phyloP scores from a whole-genome alignment of 495 filamentous ascomycete species.

The Xylaria scruposa region DNA sequence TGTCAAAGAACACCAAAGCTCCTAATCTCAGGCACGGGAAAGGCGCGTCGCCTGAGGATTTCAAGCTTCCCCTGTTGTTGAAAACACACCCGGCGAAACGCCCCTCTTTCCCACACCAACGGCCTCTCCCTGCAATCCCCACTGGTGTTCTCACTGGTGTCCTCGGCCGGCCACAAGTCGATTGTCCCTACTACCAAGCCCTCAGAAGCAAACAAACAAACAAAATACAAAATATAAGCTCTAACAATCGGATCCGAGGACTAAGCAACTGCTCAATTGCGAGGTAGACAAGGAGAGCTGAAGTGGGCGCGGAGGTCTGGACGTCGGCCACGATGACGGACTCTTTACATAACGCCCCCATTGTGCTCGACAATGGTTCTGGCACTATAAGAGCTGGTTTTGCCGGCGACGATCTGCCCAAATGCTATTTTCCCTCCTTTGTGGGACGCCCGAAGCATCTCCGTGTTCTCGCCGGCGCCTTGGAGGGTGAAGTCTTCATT shows the following conservation, averaged over 20 bases:
- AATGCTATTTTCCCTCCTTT: conserved; percentile 97
- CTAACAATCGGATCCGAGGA: neutral
- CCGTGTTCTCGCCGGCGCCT: conserved; percentile 91
- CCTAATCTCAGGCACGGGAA: conserved; percentile 35
- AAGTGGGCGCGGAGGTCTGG: conserved; percentile 20
- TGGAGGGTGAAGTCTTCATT: conserved; percentile 98
- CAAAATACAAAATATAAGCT: neutral
- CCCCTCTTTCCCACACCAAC: conserved; percentile 11
- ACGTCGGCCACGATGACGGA: conserved; percentile 69
- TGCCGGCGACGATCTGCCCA: conserved; percentile 92
- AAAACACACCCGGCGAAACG: neutral
- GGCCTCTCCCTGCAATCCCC: neutral
- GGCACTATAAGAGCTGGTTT: conserved; percentile 98
- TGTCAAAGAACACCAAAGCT: conserved; percentile 35
- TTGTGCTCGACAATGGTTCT: conserved; percentile 98
- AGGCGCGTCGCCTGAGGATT: conserved; percentile 38
- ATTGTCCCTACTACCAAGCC: neutral
- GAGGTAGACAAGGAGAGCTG: conserved; percentile 24
- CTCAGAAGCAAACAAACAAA: conserved; percentile 6
- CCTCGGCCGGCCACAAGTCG: neutral
- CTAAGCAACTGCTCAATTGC: neutral
- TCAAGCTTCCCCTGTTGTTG: conserved; percentile 31
- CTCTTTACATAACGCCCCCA: conserved; percentile 92
- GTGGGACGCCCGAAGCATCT: conserved; percentile 96
- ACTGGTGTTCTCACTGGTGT: neutral